Evolutionary conservation across 225 moss, liverwort and hornwort species (phyloP), one percentile per base, ranked within the genome.

Genomic region (Physcomitrium patens): DNA sequence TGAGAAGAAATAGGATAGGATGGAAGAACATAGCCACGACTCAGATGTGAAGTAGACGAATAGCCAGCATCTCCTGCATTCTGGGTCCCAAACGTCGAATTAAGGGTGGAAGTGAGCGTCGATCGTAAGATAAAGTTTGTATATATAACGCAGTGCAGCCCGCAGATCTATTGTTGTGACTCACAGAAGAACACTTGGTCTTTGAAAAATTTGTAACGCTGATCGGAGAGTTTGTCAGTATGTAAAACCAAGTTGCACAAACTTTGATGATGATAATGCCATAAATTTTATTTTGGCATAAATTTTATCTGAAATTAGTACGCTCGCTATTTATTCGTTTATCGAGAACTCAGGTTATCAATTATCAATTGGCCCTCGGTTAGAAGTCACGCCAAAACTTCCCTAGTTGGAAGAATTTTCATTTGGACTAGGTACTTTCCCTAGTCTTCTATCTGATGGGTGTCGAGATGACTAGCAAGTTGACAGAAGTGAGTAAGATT

Each of bases 61-160:
- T 26, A 58, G 15, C 44, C 84, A 81, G 24, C 85, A 81, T 55
- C 72, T 54, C 54, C 79, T 83, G 65, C 54, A 75, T 43, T 16
- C 16, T 1, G 69, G 69, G 3, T 31, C 28, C 8, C 31, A 12
- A 49, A 56, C 14, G 3, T 28, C 11, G 11, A n/a, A 37, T 67
- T 31, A 13, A 53, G 10, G n/a, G 13, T 61, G 24, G 1, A 60
- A 19, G 12, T 11, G 31, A 4, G 31, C 7, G 31, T 7, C 31
- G 7, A 4, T 37, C 7, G 31, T 37, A 4, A 37, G 31, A 1
- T 37, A 7, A 37, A 4, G 0, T 14, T 48, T 28, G 1, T 67
- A 47, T 15, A 20, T 1, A 44, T 13, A 0, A 10, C 0, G 0
- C 26, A 1, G 11, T 7, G 12, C 44, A 28, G 31, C 8, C n/a